A percentile compares a stretch with the other conserved stretches of the same genome.
Evolutionary conservation across 306 rosid genomes (phyloP).

Genomic region (Prunus campanulata): DNA sequence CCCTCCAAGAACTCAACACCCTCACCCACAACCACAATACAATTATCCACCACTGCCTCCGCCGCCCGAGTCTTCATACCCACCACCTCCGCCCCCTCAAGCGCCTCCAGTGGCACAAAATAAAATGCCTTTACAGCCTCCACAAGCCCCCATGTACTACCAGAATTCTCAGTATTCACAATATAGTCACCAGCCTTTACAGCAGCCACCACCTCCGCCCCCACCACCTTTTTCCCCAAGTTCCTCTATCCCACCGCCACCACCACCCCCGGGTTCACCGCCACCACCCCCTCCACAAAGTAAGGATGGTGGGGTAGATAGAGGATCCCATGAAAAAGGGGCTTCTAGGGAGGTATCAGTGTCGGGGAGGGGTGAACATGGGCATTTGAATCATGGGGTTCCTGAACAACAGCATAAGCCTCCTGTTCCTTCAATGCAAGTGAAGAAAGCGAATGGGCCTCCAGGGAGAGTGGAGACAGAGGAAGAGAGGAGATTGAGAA

Average conservation of each 20-base stretch:
- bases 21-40: slow-evolving; percentile 66
- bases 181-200: slow-evolving; percentile 45
- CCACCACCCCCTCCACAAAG: slow-evolving; percentile 54
- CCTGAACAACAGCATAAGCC: slow-evolving; percentile 60
- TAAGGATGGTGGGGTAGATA: slow-evolving; percentile 41
- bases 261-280: slow-evolving; percentile 67
- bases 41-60: slow-evolving; percentile 59
- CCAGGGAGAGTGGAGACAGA: slow-evolving; percentile 72
- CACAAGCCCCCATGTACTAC: slow-evolving; percentile 52
- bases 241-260: slow-evolving; percentile 66
- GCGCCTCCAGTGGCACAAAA: slow-evolving; percentile 35
- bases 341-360: slow-evolving; percentile 43
- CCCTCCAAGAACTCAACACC: slow-evolving; percentile 51
- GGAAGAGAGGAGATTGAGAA: slow-evolving; percentile 76
- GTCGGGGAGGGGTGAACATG: slow-evolving; percentile 61
- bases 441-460: slow-evolving; percentile 54
- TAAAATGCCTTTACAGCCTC: slow-evolving; percentile 33
- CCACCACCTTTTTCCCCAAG: slow-evolving; percentile 65
- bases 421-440: slow-evolving; percentile 41
- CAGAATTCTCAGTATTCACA: slow-evolving; percentile 54
- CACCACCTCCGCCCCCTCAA: slow-evolving; percentile 72
- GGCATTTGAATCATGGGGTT: slow-evolving; percentile 49
- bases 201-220: slow-evolving; percentile 45
- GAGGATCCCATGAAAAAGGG: slow-evolving; percentile 46
- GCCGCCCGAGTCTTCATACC: slow-evolving; percentile 67